Conservation (phyloP, 345 rosid genomes). For the Excoecaria agallocha region DNA sequence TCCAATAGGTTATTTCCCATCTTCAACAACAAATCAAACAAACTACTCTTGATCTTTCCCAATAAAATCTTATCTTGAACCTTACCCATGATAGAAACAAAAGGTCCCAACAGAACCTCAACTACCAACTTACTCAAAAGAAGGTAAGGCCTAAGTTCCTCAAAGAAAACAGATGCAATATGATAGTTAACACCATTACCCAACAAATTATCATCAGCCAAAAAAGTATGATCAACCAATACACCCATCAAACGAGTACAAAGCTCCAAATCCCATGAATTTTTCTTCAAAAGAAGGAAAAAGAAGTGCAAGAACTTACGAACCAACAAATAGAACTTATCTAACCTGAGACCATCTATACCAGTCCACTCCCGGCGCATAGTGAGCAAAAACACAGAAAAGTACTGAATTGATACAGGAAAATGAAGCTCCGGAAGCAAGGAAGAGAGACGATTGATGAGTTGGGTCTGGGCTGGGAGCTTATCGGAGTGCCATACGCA, state of each 20-base stretch:
- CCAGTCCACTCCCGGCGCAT: slow-evolving; percentile 98
- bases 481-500: slow-evolving; percentile 98
- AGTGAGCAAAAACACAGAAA: slow-evolving; percentile 70
- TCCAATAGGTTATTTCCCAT: slow-evolving; percentile 59
- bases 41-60: slow-evolving; percentile 64
- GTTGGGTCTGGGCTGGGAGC: slow-evolving; percentile 58
- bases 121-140: slow-evolving; percentile 52
- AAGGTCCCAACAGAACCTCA: slow-evolving; percentile 46
- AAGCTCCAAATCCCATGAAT: slow-evolving; percentile 62
- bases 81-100: slow-evolving; percentile 50
- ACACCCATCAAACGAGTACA: slow-evolving; percentile 41
- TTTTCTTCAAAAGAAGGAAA: slow-evolving; percentile 46
- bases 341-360: slow-evolving; percentile 75
- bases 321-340: slow-evolving; percentile 81
- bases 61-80: slow-evolving; percentile 64
- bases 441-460: slow-evolving; percentile 58
- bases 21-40: slow-evolving; percentile 59
- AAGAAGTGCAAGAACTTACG: slow-evolving; percentile 58
- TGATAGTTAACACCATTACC: slow-evolving; percentile 89
- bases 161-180: slow-evolving; percentile 63
- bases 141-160: slow-evolving; percentile 65
- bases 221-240: slow-evolving; percentile 47
- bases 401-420: slow-evolving; percentile 55
- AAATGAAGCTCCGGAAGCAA: slow-evolving; percentile 48
- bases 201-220: slow-evolving; percentile 50